Conservation (phyloP, 2,329 filamentous ascomycete species). For the Aspergillus pseudotamarii region DNA sequence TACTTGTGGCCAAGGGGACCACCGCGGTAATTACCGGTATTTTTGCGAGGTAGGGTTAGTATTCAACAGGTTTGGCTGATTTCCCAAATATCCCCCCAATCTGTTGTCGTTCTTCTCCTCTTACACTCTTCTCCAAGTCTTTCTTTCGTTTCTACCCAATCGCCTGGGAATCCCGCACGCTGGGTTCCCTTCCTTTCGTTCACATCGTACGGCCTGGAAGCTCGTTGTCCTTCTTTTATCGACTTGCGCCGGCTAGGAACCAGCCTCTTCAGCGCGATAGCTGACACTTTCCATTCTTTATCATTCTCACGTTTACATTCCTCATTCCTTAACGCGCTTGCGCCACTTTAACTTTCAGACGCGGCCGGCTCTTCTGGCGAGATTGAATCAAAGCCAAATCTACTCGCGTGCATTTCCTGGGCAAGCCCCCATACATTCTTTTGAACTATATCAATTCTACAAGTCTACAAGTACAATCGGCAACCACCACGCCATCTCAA, state of each 20-base stretch:
- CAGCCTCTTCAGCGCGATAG: slow-evolving; percentile 16
- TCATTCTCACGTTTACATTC: slow-evolving; percentile 8
- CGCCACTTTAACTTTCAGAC: slow-evolving; percentile 16
- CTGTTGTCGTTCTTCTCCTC: slow-evolving; percentile 1
- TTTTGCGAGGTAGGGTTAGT: neutral
- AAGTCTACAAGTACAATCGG: neutral
- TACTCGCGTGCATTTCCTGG: neutral
- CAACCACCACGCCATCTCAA: neutral
- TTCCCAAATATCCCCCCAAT: neutral
- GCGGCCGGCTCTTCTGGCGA: slow-evolving; percentile 9
- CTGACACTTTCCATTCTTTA: slow-evolving; percentile 24
- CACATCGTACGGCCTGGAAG: slow-evolving; percentile 31
- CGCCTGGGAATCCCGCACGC: neutral
- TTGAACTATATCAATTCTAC: neutral
- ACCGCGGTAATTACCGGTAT: slow-evolving; percentile 21
- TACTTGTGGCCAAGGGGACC: slow-evolving; percentile 8
- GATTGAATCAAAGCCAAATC: neutral
- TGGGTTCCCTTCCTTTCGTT: slow-evolving; percentile 15
- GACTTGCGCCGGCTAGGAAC: slow-evolving; percentile 24
- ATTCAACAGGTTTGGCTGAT: neutral
- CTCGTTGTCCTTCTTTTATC: slow-evolving; percentile 43
- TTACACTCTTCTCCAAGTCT: slow-evolving; percentile 4
- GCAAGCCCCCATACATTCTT: neutral
- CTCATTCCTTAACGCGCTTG: slow-evolving; percentile 28
- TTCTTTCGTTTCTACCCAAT: slow-evolving; percentile 7